phyloP scores from a whole-genome alignment of 352 stramenopile genomes.

The Peronospora tabacina region DNA sequence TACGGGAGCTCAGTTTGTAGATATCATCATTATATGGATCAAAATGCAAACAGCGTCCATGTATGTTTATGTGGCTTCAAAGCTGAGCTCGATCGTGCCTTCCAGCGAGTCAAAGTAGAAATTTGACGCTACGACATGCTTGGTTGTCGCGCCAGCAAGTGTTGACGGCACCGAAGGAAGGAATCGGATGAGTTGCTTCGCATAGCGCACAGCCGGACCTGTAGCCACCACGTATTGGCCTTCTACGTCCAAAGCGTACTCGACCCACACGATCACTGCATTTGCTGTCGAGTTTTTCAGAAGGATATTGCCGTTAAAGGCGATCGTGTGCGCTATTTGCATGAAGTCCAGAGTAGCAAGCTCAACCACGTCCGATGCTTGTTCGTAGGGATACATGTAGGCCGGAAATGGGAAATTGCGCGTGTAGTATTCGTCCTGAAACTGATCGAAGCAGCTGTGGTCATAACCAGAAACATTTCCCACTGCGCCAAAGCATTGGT shows the following conservation, averaged over 20 bases:
- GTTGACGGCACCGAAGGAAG: conserved; percentile 19
- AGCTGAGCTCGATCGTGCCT: conserved; percentile 48
- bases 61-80: conserved; percentile 24
- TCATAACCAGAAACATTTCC: conserved; percentile 63
- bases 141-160: background rate
- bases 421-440: conserved; percentile 58
- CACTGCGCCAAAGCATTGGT: conserved; percentile 73
- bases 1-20: too few relatives aligned
- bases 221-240: conserved; percentile 43
- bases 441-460: conserved; percentile 63
- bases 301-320: conserved; percentile 9
- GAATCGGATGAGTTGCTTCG: conserved; percentile 78
- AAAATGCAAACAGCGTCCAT: conserved; percentile 5
- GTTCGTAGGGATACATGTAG: conserved; percentile 70
- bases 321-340: conserved; percentile 33
- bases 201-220: conserved; percentile 43
- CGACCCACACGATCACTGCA: conserved; percentile 66
- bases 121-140: conserved; percentile 21
- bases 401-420: conserved; percentile 74
- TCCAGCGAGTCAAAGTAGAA: conserved; percentile 56
- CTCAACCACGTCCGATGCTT: conserved; percentile 33
- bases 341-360: conserved; percentile 44
- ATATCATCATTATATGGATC: background rate
- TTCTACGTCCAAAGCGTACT: conserved; percentile 46
- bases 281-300: conserved; percentile 28